Evolutionary conservation across 2,329 filamentous ascomycete genomes (phyloP), one percentile per base, ranked within the genome.

Genomic region (Cladosporium sp.): DNA sequence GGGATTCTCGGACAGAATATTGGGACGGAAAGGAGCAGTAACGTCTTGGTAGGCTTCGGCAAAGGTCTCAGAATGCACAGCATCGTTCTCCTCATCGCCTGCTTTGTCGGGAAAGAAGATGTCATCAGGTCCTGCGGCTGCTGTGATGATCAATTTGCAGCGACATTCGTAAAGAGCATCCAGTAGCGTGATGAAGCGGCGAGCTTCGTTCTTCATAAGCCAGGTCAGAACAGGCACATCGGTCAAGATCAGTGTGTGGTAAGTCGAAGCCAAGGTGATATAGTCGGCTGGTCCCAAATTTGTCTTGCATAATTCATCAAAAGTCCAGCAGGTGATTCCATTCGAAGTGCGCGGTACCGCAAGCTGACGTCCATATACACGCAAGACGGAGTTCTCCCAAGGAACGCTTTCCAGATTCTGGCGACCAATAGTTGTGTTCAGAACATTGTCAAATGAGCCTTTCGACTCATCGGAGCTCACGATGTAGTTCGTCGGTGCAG

Each of bases 111-210:
- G 89, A 70, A 94, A 93, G 78, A 93, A 92, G 5, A 92, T 77
- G 25, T 85, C 80, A 62, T 93, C 90, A 0, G 89, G 89, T 0
- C 83, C 83, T 2, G 81, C 83, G 39, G 79, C 80, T 1, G 89
- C 89, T 19, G 83, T 79, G 53, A 93, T 79, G 42, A 90, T 73
- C 9, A 93, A 80, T 64, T 90, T 90, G 71, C 89, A 92, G 7
- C 86, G 82, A n/a, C 88, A 86, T 74, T 93, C 89, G 71, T 93
- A 93, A 0, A 91, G 77, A 0, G 89, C 89, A 67, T 94, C 89
- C 1, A 93, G 80, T 1, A 94, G 78, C 0, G 88, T 92, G 68
- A 93, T 93, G 68, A 94, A 85, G 10, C 90, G 81, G 4, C 89
- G 79, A 1, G 90, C 90, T 74, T 93, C 89, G 69, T 92, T 93